Evolutionary conservation across 345 rosid species (phyloP).

Genomic region (Eucalyptus victrix): DNA sequence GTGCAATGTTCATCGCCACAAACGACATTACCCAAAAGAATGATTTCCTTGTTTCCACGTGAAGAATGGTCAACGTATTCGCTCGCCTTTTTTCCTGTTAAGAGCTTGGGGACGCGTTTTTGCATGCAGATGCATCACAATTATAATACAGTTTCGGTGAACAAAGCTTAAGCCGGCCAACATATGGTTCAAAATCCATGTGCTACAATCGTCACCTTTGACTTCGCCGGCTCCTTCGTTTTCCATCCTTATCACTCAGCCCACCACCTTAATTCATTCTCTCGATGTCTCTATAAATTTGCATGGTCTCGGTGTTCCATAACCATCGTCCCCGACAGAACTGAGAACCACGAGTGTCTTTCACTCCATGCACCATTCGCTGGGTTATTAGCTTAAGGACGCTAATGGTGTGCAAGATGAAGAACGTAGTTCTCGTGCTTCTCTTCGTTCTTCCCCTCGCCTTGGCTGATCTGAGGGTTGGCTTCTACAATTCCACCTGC

Average conservation of each 20-base stretch:
- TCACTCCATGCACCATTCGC: neutral
- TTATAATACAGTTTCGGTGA: neutral
- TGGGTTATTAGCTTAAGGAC: neutral
- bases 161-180: neutral
- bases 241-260: neutral
- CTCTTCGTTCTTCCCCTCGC: neutral
- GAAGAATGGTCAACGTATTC: neutral
- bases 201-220: neutral
- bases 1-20: neutral
- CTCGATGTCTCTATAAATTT: neutral
- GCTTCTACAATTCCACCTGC: constrained; percentile 46
- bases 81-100: neutral
- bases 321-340: neutral
- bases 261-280: neutral
- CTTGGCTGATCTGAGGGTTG: constrained; percentile 21
- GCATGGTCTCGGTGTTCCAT: neutral
- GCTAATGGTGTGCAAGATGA: neutral
- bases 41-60: neutral
- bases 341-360: neutral
- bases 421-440: neutral
- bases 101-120: neutral
- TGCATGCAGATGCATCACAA: neutral
- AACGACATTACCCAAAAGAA: neutral
- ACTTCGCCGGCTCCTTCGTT: neutral
- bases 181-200: neutral